These are phyloP conservation scores for Helotiales sp. DNA, from an alignment of 2,329 filamentous ascomycete genomes.

Conservation along the genomic window DNA sequence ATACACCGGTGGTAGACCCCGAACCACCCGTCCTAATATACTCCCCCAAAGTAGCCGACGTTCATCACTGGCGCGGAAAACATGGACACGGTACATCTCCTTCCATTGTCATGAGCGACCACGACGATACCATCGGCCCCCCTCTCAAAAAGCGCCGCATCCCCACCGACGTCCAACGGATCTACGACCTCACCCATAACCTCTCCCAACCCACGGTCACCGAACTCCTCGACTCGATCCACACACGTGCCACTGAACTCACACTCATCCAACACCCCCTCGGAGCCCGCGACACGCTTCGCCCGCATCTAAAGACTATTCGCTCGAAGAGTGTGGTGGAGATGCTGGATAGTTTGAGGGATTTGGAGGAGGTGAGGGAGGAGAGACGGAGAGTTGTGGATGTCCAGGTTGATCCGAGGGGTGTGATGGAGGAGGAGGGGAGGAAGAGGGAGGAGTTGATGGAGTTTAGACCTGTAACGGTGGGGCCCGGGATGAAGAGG, in stretches of 20 bases:
- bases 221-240: conserved; percentile 12
- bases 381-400: conserved; percentile 1
- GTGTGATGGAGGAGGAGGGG: neutral
- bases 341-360: conserved; percentile 17
- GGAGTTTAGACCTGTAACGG: neutral
- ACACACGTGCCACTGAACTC: neutral
- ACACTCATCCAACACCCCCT: neutral
- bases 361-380: conserved; percentile 11
- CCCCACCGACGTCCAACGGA: neutral
- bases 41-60: neutral
- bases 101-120: neutral
- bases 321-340: conserved; percentile 9
- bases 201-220: conserved; percentile 4
- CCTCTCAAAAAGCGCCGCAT: neutral
- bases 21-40: neutral
- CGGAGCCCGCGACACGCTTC: conserved; percentile 6
- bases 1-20: neutral
- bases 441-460: neutral
- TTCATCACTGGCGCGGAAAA: neutral
- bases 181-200: conserved; percentile 9
- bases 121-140: neutral
- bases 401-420: neutral
- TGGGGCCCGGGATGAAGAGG: neutral
- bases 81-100: neutral
- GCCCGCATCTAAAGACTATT: neutral